Evolutionary conservation across 1,284 basidiomycete species (phyloP).

Genomic region (Rhodotorula sp.): DNA sequence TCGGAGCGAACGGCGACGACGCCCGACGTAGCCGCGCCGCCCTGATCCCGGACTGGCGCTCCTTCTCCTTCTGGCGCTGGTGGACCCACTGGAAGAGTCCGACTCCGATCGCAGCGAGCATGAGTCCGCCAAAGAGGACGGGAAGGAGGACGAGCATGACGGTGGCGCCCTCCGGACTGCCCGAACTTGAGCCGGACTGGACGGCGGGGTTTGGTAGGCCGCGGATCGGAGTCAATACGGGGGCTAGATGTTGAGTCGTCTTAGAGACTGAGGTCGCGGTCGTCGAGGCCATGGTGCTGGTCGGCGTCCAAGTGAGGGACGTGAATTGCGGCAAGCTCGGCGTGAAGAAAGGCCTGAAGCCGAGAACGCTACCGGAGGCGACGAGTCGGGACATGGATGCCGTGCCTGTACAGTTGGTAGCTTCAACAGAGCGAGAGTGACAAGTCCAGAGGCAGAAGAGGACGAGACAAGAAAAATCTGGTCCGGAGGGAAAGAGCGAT

Average conservation of each 20-base stretch:
- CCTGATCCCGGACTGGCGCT: not conserved
- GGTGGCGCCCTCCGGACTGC: not conserved
- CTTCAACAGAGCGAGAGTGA: not conserved
- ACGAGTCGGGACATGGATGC: not conserved
- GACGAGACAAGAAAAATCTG: too few relatives aligned
- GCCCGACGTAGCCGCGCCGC: not conserved
- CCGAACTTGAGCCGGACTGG: too few relatives aligned
- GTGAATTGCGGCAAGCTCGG: not conserved
- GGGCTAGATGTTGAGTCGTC: not conserved
- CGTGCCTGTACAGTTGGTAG: not conserved
- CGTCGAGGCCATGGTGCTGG: not conserved
- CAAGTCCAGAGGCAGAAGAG: not conserved
- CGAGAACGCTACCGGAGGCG: not conserved
- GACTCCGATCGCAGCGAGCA: not conserved
- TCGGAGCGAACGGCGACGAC: not conserved
- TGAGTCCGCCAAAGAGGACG: not conserved
- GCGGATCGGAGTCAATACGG: too few relatives aligned
- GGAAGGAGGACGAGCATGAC: constrained; percentile 13
- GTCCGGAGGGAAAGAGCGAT: not conserved
- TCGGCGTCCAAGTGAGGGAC: not conserved
- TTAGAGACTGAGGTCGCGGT: not conserved
- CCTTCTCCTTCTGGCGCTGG: not conserved
- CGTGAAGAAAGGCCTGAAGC: not conserved
- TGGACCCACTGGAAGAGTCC: not conserved
- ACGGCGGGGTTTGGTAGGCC: too few relatives aligned